Conservation (phyloP, 129 eudicot genomes). For the Cynara cardunculus region DNA sequence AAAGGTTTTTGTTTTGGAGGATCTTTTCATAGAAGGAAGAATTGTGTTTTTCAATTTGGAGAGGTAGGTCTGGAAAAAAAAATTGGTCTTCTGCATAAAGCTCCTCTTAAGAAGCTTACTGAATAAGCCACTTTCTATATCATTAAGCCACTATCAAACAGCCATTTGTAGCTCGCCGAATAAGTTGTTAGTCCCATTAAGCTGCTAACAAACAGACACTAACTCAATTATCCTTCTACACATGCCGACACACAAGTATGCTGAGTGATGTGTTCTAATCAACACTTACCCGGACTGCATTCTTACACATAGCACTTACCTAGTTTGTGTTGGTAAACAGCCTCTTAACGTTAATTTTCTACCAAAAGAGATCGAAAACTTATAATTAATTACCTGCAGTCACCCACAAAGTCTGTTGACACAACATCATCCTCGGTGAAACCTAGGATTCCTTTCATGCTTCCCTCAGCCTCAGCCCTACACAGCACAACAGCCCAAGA, state of each 20-base stretch:
- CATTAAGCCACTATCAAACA: too few species aligned
- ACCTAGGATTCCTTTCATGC: slow-evolving; percentile 62
- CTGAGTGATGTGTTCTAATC: not conserved
- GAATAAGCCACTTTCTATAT: too few species aligned
- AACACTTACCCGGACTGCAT: not conserved
- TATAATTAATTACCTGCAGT: slow-evolving; percentile 39
- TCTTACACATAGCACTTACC: not conserved
- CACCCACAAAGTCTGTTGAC: slow-evolving; percentile 64
- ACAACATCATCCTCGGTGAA: slow-evolving; percentile 64
- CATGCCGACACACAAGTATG: too few species aligned
- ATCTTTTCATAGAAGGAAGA: too few species aligned
- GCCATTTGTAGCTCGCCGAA: too few species aligned
- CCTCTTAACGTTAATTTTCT: not conserved
- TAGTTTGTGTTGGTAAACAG: not conserved
- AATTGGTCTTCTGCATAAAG: too few species aligned
- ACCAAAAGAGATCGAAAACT: not conserved
- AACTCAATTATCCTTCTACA: not conserved
- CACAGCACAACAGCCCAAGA: not conserved
- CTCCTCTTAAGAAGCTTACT: too few species aligned
- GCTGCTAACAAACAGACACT: too few species aligned
- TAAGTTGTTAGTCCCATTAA: too few species aligned
- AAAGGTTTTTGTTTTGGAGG: too few species aligned
- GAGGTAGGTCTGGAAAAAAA: too few species aligned
- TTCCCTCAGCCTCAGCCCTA: slow-evolving; percentile 45
- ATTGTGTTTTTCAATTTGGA: too few species aligned